phyloP scores from a whole-genome alignment of 2,329 filamentous ascomycete genomes.

The Fusarium transvaalense region DNA sequence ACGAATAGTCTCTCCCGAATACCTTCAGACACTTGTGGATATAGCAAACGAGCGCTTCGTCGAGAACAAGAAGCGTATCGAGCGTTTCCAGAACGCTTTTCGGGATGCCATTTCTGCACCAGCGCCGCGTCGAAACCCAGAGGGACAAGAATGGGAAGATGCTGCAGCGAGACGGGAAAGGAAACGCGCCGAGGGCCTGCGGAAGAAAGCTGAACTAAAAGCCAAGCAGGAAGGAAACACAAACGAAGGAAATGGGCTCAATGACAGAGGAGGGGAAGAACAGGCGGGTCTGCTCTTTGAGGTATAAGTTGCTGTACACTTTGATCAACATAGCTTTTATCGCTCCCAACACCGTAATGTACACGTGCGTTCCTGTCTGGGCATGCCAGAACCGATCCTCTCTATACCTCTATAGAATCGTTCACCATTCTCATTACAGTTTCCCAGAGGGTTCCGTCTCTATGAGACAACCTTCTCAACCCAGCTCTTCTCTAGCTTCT shows the following conservation, averaged over 20 bases:
- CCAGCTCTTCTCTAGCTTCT: slow-evolving; percentile 86
- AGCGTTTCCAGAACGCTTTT: slow-evolving; percentile 70
- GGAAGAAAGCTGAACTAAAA: slow-evolving; percentile 60
- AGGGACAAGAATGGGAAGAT: slow-evolving; percentile 67
- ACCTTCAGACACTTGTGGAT: slow-evolving; percentile 74
- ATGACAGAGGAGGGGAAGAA: slow-evolving; percentile 34
- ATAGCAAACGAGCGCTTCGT: slow-evolving; percentile 81
- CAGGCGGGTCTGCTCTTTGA: slow-evolving; percentile 40
- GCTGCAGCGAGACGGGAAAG: slow-evolving; percentile 63
- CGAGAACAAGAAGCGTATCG: slow-evolving; percentile 76
- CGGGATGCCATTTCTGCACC: slow-evolving; percentile 50
- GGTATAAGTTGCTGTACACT: slow-evolving; percentile 47
- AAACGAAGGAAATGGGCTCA: slow-evolving; percentile 21
- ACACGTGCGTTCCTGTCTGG: slow-evolving; percentile 44
- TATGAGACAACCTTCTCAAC: slow-evolving; percentile 81
- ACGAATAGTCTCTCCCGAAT: slow-evolving; percentile 72
- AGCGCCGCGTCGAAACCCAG: slow-evolving; percentile 47
- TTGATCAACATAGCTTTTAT: slow-evolving; percentile 50
- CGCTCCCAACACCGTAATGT: slow-evolving; percentile 51
- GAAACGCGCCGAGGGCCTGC: slow-evolving; percentile 70
- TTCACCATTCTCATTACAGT: slow-evolving; percentile 13
- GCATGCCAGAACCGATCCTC: slow-evolving; percentile 28
- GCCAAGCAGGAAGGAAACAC: slow-evolving; percentile 31
- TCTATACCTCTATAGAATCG: slow-evolving; percentile 39
- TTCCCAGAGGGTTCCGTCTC: slow-evolving; percentile 16